These are phyloP conservation scores for Aphanoascus verrucosus DNA, from an alignment of 2,329 filamentous ascomycete species.

Conservation along the genomic window DNA sequence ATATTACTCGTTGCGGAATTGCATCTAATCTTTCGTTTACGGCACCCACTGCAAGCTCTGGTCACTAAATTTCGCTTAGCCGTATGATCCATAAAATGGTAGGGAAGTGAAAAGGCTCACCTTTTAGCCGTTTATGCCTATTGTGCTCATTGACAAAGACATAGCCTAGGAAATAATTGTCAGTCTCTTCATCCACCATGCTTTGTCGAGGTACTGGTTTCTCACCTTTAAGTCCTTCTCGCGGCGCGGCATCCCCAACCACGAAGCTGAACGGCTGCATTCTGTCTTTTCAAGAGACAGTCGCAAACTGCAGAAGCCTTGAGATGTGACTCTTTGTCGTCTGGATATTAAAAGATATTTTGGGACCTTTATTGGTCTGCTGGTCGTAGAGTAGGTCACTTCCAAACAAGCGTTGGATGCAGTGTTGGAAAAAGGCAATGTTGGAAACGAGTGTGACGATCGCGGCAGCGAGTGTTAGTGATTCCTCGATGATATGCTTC, in stretches of 20 bases:
- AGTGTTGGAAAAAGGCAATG: neutral
- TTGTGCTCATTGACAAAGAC: conserved; percentile 99
- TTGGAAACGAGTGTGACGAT: neutral
- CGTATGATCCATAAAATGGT: neutral
- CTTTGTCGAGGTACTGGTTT: neutral
- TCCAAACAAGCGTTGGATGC: neutral
- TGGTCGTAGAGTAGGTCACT: neutral
- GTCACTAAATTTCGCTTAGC: conserved; percentile 54
- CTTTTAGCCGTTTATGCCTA: conserved; percentile 90
- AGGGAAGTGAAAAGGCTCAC: conserved; percentile 40
- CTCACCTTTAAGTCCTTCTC: conserved; percentile 74
- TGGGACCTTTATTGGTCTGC: neutral
- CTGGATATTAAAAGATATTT: neutral
- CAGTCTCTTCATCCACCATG: conserved; percentile 8
- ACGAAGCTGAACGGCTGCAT: conserved; percentile 70
- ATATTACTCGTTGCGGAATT: conserved; percentile 94
- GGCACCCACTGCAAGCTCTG: conserved; percentile 92
- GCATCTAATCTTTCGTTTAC: conserved; percentile 94
- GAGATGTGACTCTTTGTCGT: no score
- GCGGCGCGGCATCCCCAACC: conserved; percentile 51
- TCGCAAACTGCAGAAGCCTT: neutral
- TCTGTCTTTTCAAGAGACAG: conserved; percentile 32
- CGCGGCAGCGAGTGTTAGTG: neutral
- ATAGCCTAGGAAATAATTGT: conserved; percentile 59
- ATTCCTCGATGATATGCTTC: neutral